Evolutionary conservation across 805 yeast genomes (phyloP).

Genomic region (Lachancea lanzarotensis): DNA sequence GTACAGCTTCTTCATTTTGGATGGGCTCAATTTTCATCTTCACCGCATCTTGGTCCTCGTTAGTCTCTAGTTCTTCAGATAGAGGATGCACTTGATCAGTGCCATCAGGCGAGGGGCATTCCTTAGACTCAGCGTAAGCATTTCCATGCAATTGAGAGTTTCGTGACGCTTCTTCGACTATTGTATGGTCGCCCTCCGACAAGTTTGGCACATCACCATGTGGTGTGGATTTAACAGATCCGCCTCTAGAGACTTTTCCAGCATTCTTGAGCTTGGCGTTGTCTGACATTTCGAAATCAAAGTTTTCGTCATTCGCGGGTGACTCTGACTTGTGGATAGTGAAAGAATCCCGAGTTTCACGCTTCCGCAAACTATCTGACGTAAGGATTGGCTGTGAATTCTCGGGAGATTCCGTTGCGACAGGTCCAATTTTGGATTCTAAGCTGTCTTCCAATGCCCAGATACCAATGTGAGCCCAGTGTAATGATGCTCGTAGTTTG

Average conservation of each 20-base stretch:
- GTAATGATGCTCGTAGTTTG: constrained; percentile 62
- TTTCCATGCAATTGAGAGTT: no score
- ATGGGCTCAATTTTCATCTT: no score
- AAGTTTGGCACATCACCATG: no score
- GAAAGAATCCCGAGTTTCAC: constrained; percentile 4
- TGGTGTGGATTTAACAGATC: neutral
- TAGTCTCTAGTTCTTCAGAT: no score
- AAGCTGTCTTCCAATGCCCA: constrained; percentile 49
- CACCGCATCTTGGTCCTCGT: no score
- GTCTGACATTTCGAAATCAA: constrained; percentile 20
- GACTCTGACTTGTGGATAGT: constrained; percentile 7
- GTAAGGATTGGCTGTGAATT: neutral
- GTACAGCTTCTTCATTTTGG: no score
- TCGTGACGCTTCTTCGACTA: no score
- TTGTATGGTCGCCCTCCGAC: no score
- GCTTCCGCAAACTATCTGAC: neutral
- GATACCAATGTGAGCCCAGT: constrained; percentile 78
- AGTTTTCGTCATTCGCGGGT: constrained; percentile 10
- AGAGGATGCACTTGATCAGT: no score
- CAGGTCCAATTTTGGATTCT: constrained; percentile 24
- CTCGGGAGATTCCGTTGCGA: neutral
- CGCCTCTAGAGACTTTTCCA: neutral
- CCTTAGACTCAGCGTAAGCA: no score
- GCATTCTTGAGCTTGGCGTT: neutral
- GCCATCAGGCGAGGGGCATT: no score